Evolutionary conservation across 441 rosid species (phyloP), one percentile per base, ranked within the genome.

Genomic region (Populus hybrid): DNA sequence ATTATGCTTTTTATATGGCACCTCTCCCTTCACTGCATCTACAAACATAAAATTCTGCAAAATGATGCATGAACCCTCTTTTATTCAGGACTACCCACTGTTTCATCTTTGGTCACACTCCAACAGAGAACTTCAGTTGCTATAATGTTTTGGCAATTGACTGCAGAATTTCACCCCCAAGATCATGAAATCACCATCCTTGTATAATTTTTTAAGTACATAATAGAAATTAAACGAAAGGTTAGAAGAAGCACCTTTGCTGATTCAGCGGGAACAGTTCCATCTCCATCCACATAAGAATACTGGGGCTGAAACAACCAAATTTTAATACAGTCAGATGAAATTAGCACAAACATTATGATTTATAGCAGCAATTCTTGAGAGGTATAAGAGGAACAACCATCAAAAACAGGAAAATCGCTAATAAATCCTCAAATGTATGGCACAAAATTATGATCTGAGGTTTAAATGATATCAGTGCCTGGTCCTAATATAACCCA

Each of bases 191-290:
- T 28, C 21, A 71, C 1, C 36, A 71, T 71, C 46, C 8, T 65
- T 65, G 70, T 53, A 63, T 14, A 7, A 2, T 10, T 6, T 35
- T 70, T 35, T 6, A 18, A 3, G 67, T 70, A 61, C 76, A 69
- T 21, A 42, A 23, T 23, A 66, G 79, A 70, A 75, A 70, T 73
- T n/a, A 68, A 67, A 20, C 36, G 72, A 57, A 75, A 64, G 35
- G 80, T 38, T 4, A 72, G 50, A 75, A 76, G 23, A 65, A 71
- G 23, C 53, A 94, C 98, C 87, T 80, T 85, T 6, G 96, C 97
- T 75, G 98, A 92, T 81, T 94, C 98, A 26, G 93, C 77, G 8
- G 97, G 98, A 75, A 94, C 97, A 6, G 97, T 94, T 81, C 96
- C 98, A 80, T 94, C 32, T 30, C 32, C 32, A 30, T 30, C 97